phyloP scores from a whole-genome alignment of 2,329 filamentous ascomycete species.

The Penicillium sp. region DNA sequence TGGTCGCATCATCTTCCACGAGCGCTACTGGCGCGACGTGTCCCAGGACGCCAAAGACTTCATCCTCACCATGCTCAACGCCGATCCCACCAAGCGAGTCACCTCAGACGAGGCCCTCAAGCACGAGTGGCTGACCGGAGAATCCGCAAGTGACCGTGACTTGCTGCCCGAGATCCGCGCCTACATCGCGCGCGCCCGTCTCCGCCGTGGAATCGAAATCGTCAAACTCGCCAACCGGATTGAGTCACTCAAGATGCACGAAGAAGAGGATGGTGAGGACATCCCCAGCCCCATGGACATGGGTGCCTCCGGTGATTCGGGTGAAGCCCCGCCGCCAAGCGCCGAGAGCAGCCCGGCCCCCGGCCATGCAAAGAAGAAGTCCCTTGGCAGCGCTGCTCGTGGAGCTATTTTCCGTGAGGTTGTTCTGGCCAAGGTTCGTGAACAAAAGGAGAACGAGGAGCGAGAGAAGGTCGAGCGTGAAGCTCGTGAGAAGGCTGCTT shows the following conservation, averaged over 20 bases:
- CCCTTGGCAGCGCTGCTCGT: constrained; percentile 61
- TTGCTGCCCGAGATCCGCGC: constrained; percentile 95
- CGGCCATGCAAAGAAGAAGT: constrained; percentile 48
- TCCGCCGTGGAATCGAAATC: constrained; percentile 91
- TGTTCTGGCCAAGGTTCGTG: constrained; percentile 87
- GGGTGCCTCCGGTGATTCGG: constrained; percentile 54
- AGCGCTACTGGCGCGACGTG: constrained; percentile 97
- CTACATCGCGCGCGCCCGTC: constrained; percentile 86
- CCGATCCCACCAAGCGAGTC: constrained; percentile 73
- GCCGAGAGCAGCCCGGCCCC: constrained; percentile 22
- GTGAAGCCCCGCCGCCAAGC: constrained; percentile 15
- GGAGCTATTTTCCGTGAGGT: constrained; percentile 89
- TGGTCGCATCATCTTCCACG: constrained; percentile 87
- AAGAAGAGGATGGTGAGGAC: constrained; percentile 80
- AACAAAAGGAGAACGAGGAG: constrained; percentile 86
- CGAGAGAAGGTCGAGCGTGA: constrained; percentile 67
- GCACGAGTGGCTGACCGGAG: constrained; percentile 87
- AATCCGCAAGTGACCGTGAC: constrained; percentile 93
- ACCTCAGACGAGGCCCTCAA: constrained; percentile 78
- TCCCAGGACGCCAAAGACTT: constrained; percentile 95
- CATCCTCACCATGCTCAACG: constrained; percentile 77
- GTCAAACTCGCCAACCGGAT: constrained; percentile 96
- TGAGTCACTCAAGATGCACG: constrained; percentile 88
- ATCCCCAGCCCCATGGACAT: constrained; percentile 61
- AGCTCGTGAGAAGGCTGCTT: constrained; percentile 44